Conservation (phyloP, 2,329 filamentous ascomycete genomes). For the Venturia pyrina region DNA sequence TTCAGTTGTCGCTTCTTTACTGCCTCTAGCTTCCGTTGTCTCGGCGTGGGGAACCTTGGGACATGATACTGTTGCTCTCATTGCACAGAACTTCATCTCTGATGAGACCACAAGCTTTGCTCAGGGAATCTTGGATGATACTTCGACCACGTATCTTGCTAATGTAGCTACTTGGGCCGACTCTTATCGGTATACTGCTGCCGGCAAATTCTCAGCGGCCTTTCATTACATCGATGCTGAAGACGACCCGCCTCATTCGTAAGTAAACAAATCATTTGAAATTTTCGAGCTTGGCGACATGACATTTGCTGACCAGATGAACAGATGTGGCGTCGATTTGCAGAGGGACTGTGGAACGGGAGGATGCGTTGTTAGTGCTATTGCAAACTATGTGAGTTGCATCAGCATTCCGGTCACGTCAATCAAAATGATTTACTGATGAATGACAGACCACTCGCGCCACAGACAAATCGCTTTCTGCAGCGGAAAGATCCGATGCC, state of each 20-base stretch:
- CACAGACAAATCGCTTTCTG: conserved; percentile 20
- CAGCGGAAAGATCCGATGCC: conserved; percentile 31
- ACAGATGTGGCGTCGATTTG: conserved; percentile 34
- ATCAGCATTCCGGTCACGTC: neutral
- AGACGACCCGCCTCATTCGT: conserved; percentile 36
- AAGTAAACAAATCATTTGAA: neutral
- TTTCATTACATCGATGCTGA: conserved; percentile 37
- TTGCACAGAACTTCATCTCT: conserved; percentile 40
- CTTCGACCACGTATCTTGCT: conserved; percentile 36
- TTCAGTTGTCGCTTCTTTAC: neutral
- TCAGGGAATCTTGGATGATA: conserved; percentile 32
- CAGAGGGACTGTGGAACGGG: conserved; percentile 39
- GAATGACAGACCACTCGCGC: conserved; percentile 27
- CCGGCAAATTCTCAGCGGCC: conserved; percentile 35
- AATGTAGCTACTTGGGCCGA: conserved; percentile 46
- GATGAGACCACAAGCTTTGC: conserved; percentile 35
- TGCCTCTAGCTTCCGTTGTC: conserved; percentile 8
- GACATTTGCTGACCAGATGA: neutral
- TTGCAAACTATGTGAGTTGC: conserved; percentile 38
- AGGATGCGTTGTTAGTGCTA: conserved; percentile 43
- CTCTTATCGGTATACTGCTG: conserved; percentile 38
- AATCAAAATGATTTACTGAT: neutral
- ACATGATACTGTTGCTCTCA: conserved; percentile 45
- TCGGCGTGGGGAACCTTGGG: conserved; percentile 44
- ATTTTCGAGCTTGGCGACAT: neutral